These are phyloP conservation scores for Lindgomyces ingoldianus DNA, from an alignment of 495 filamentous ascomycete species.

Conservation along the genomic window DNA sequence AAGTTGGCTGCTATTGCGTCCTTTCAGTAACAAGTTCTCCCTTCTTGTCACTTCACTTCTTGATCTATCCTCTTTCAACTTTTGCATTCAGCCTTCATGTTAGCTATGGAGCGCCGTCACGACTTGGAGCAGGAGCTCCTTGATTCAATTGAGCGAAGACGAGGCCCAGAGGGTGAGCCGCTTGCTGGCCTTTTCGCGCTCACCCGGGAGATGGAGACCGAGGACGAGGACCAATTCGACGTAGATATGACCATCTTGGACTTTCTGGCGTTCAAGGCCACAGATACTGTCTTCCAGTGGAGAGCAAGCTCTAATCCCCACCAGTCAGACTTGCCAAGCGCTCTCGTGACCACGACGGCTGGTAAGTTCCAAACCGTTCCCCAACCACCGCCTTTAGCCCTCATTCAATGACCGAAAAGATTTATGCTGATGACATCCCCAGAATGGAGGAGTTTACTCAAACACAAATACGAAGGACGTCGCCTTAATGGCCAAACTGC, in stretches of 20 bases:
- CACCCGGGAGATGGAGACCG: constrained; percentile 23
- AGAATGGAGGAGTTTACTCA: constrained; percentile 30
- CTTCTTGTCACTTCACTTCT: constrained; percentile 19
- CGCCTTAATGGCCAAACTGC: constrained; percentile 19
- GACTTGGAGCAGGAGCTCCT: constrained; percentile 25
- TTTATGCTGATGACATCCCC: background rate
- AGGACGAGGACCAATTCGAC: constrained; percentile 32
- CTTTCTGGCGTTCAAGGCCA: constrained; percentile 32
- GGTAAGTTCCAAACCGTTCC: constrained; percentile 19
- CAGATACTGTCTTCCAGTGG: constrained; percentile 30
- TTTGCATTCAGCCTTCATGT: constrained; percentile 15
- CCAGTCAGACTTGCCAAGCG: constrained; percentile 25
- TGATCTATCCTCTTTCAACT: background rate
- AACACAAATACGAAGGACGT: constrained; percentile 24
- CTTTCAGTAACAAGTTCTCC: background rate
- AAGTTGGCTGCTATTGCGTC: constrained; percentile 4
- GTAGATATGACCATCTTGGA: constrained; percentile 35
- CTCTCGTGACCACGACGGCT: constrained; percentile 24
- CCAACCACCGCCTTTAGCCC: too few species aligned
- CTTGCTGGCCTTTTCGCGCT: constrained; percentile 26
- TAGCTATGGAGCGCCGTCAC: constrained; percentile 13
- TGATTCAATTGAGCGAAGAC: constrained; percentile 13
- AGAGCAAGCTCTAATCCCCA: constrained; percentile 15
- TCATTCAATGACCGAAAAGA: background rate
- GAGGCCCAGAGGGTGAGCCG: constrained; percentile 10